Evolutionary conservation across 2,329 filamentous ascomycete species (phyloP), one percentile per base, ranked within the genome.

Genomic region (Verticillium nubilum): DNA sequence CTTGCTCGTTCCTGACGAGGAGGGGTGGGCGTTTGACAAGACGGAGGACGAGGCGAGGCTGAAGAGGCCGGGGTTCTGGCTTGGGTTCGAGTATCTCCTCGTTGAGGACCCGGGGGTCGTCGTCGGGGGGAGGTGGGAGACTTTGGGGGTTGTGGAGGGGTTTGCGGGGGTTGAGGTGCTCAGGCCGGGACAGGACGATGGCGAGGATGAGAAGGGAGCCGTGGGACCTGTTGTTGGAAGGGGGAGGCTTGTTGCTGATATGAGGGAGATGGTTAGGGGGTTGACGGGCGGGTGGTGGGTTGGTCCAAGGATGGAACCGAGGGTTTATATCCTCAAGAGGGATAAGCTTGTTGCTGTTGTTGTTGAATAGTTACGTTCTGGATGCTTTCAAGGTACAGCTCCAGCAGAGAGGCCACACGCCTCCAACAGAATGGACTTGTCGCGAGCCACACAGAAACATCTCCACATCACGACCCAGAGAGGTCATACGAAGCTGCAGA

Each of bases 281-380:
- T 61, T 73, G 5, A 86, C 83, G 0, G 79, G 84, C 2, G 86
- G 86, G 0, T 87, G 84, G 82, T 89, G 86, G 86, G 64, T 84
- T 64, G 86, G 86, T 0, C 86, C 85, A 26, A 77, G 78, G 63
- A 86, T 88, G 83, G 76, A 77, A 62, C 83, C 84, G 5, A 74
- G 76, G 57, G 78, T 87, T 52, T 72, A 78, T 64, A 76, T 87
- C 19, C 67, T 86, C 68, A 78, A 72, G 62, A 69, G 70, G 57
- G 57, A 56, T 9, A 29, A 29, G 25, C 25, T 29, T n/a, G 52
- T 27, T 5, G 52, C 52, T 19, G 25, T 28, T 5, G 52, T 29
- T 7, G 25, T 29, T 5, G 52, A 28, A 1, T 47, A 47, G 42
- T 31, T 5, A n/a, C n/a, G n/a, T n/a, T n/a, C n/a, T n/a, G n/a